Base-by-base conservation (phyloP, 2,329 filamentous ascomycete species). In the Clarireedia paspali region DNA sequence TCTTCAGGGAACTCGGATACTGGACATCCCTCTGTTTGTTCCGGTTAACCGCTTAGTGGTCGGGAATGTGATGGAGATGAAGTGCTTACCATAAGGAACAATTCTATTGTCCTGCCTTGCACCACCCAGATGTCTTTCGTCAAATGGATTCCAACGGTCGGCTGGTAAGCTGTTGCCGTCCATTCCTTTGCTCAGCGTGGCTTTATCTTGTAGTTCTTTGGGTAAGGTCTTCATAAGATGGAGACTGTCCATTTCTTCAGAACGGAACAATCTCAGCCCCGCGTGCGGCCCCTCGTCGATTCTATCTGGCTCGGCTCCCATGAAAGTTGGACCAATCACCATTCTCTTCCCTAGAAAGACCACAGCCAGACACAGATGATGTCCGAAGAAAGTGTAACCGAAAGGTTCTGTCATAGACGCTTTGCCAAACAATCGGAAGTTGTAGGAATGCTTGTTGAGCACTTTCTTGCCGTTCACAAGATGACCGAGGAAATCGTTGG, bases 51-150 rank as follows among this genome's bases (percentile, higher is more conserved):
- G 20, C 62, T 48, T 62, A 59, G 2, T 49, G 62, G 58, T 10
- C 39, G 26, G 1, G 5, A 20, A 12, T 40, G 5, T 7, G n/a
- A 26, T 10, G 7, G 24, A 6, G 1, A 10, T 5, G 17, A 1
- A 20, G 2, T 23, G 42, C 53, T 55, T 51, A 62, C 62, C 63
- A 66, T 84, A 88, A 0, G 88, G 88, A 0, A 92, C 84, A 10
- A 88, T 71, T 10, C 88, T 79, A 68, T 92, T 94, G 64, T 92
- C 88, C 12, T 87, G 80, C 67, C 87, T 89, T 0, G 88, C 88
- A 38, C 89, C 88, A 67, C 87, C 89, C 4, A 90, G 68, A 64
- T 91, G 88, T 5, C 88, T 78, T 72, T 91, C 87, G 68, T 92
- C 88, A 64, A 90, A 87, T 61, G 84, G 84, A 68, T 91, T 91